Evolutionary conservation across 768 basidiomycete genomes (phyloP), one percentile per base, ranked within the genome.

Genomic region (Suillus ampliporus): DNA sequence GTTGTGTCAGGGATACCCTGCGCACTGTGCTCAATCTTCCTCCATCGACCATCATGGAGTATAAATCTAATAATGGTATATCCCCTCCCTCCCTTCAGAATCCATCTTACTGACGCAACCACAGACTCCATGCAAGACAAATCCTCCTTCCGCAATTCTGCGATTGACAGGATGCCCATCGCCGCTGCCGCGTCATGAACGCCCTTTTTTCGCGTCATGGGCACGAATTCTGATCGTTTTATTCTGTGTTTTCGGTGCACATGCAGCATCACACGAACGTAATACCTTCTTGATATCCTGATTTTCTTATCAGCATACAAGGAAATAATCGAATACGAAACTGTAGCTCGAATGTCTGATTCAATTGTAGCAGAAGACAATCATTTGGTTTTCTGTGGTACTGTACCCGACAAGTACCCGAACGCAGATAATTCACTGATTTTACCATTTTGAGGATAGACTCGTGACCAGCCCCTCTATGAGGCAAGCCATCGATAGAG

Each of bases 41-140:
- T 14, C 70, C 86, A 2, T 80, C 85, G 21, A 96, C 94, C 1
- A 84, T 89, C 64, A 92, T 97, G 88, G 95, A 98, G 74, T 98
- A 97, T 76, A 96, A 97, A 74, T 91, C 94, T 11, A 97, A 97
- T 76, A 94, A 91, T 64, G 92, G 92, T 90, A 61, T 47, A 83
- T 26, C 60, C 57, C 5, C 54, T 43, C 53, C 53, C 21, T 40
- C 1, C 7, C 34, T 44, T 26, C 9, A 13, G 11, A 35, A 35
- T 15, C 13, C 6, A 21, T 54, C 21, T 17, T 56, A 23, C 23
- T 38, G 8, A 21, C 17, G n/a, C 37, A 60, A 47, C 21, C 56
- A 21, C 68, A 94, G 92, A 94, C 76, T 94, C 92, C 53, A 90
- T 94, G 85, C 91, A 91, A 68, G 93, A 94, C 78, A 91, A 87